These are phyloP conservation scores for Primulina eburnea DNA, from an alignment of 257 asterid species.

Conservation along the genomic window DNA sequence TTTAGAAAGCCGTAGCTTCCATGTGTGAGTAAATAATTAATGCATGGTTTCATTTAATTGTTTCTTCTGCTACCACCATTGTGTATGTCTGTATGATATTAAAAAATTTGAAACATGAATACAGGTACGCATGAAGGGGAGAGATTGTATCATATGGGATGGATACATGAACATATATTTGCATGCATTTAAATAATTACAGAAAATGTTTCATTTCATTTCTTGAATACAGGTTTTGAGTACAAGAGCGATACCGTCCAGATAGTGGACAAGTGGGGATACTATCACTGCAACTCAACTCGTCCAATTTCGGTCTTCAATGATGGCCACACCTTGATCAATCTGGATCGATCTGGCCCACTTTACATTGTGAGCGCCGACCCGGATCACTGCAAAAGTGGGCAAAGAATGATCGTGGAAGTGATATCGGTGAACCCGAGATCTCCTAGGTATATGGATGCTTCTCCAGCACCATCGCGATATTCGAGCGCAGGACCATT, in stretches of 20 bases:
- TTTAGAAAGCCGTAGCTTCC: too few species aligned
- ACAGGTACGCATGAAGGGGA: too few species aligned
- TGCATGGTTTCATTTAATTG: too few species aligned
- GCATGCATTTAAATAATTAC: neutral
- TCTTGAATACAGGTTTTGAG: slow-evolving; percentile 44
- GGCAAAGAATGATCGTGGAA: slow-evolving; percentile 52
- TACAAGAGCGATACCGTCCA: slow-evolving; percentile 65
- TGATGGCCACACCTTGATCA: slow-evolving; percentile 52
- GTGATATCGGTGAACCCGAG: slow-evolving; percentile 36
- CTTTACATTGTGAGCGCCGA: slow-evolving; percentile 52
- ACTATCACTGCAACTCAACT: slow-evolving; percentile 69
- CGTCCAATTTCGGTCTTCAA: slow-evolving; percentile 39
- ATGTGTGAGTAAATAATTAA: too few species aligned
- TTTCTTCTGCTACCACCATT: too few species aligned
- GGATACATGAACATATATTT: too few species aligned
- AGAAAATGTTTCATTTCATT: neutral
- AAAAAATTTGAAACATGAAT: too few species aligned
- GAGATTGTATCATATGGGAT: too few species aligned
- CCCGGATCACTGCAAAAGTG: slow-evolving; percentile 52
- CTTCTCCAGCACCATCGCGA: slow-evolving; percentile 35
- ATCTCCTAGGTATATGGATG: slow-evolving; percentile 16
- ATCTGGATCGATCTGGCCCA: slow-evolving; percentile 48
- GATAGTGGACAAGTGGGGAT: slow-evolving; percentile 68
- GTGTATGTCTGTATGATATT: too few species aligned
- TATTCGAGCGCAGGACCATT: slow-evolving; percentile 21